Evolutionary conservation across 495 filamentous ascomycete species (phyloP), one percentile per base, ranked within the genome.

Genomic region (Neurospora discreta): DNA sequence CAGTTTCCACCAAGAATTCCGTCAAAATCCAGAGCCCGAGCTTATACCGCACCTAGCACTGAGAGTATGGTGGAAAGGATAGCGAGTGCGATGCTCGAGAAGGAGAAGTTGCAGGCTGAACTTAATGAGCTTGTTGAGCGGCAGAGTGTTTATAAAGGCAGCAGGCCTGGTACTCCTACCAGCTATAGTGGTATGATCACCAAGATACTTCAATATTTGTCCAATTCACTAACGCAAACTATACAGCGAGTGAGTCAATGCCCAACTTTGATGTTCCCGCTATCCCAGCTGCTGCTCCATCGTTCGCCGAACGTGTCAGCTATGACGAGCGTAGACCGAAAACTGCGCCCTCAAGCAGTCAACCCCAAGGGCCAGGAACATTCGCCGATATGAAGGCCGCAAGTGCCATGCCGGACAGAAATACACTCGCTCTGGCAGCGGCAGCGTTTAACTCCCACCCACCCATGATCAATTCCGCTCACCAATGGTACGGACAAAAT

Each of bases 111-210:
- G 44, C 84, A 88, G 74, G 82, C 81, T 38, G 81, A 87, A 69
- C 87, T 88, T 71, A 83, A 88, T 39, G 82, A 83, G 46, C 73
- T 87, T 7, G 78, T 87, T 10, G 85, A 87, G 77, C 81, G 85
- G 30, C 84, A 85, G 75, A 86, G 83, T 76, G 78, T 86, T 43
- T 87, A 85, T 72, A 60, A 81, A 39, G 82, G 73, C 76, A 85
- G 84, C 76, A 82, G 85, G n/a, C 85, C 84, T 16, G 82, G 82
- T 26, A 85, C 80, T 72, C 80, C 79, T 69, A 73, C 81, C 70
- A 80, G 78, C 33, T 71, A 33, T 8, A 30, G 52, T 33, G 52
- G 52, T 65, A 65, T 65, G 52, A 60, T 58, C 23, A 30, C 74
- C 38, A 42, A 16, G 11, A 1, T 18, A 15, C 26, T 16, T 6